Conservation (phyloP, 2,329 filamentous ascomycete genomes). For the Sporothrix curviconia region DNA sequence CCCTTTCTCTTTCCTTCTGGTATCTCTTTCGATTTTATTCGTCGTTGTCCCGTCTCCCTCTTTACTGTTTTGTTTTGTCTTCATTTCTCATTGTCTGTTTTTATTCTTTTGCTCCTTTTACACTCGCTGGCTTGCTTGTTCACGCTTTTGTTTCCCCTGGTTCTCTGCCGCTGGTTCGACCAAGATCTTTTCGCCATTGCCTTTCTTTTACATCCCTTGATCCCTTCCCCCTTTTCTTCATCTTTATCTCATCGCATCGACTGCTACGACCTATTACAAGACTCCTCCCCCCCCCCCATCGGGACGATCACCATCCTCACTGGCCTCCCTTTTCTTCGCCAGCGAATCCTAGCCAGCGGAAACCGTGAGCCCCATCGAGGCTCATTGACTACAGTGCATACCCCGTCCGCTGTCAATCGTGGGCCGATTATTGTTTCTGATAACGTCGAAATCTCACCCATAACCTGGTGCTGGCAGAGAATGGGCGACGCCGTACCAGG, state of each 20-base stretch:
- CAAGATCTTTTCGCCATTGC: neutral
- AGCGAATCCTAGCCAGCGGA: too few relatives aligned
- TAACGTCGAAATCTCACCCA: neutral
- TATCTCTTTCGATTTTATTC: neutral
- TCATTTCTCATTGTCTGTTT: neutral
- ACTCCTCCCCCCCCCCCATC: neutral
- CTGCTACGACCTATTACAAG: neutral
- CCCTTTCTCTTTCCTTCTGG: neutral
- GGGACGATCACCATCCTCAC: neutral
- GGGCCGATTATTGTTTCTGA: neutral
- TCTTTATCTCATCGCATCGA: neutral
- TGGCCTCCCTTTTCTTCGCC: too few relatives aligned
- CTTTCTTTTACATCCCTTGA: neutral
- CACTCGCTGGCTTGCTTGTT: neutral
- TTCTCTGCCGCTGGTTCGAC: slow-evolving; percentile 12
- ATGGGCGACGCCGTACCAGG: neutral
- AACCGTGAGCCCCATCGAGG: too few relatives aligned
- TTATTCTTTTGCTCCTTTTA: neutral
- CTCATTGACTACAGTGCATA: too few relatives aligned
- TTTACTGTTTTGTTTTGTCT: neutral
- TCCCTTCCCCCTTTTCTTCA: neutral
- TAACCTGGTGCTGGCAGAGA: neutral
- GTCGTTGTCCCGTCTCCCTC: neutral
- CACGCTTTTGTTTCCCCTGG: neutral
- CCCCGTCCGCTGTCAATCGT: neutral